Evolutionary conservation across 768 basidiomycete species (phyloP).

Genomic region (Pleurotus ostreatus): DNA sequence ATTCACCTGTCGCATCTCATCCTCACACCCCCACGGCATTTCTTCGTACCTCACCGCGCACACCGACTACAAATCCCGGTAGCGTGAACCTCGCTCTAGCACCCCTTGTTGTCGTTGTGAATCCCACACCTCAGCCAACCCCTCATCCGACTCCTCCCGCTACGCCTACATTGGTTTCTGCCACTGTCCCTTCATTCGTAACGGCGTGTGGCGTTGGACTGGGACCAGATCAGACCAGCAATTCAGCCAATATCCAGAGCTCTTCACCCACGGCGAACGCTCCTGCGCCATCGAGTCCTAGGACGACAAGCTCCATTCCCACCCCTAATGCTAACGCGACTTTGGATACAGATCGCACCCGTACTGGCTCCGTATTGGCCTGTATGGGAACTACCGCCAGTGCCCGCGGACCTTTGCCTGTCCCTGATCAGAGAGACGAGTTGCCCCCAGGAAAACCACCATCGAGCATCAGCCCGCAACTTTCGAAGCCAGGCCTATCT

Average conservation of each 20-base stretch:
- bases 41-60: neutral
- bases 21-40: neutral
- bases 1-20: neutral
- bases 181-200: neutral
- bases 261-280: neutral
- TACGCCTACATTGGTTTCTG: constrained; percentile 44
- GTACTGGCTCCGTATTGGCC: neutral
- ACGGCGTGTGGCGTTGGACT: neutral
- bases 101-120: constrained; percentile 64
- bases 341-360: neutral
- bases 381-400: neutral
- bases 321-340: neutral
- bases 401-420: constrained; percentile 1
- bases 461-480: neutral
- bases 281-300: neutral
- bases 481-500: constrained; percentile 7
- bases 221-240: neutral
- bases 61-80: constrained; percentile 3
- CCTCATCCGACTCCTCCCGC: constrained; percentile 78
- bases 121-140: constrained; percentile 73
- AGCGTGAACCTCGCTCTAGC: neutral
- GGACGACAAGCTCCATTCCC: neutral
- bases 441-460: constrained; percentile 3
- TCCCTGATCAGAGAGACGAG: neutral
- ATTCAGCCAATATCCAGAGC: neutral